Base-by-base conservation (phyloP, 1,284 basidiomycete species). In the Peniophora sp. region DNA sequence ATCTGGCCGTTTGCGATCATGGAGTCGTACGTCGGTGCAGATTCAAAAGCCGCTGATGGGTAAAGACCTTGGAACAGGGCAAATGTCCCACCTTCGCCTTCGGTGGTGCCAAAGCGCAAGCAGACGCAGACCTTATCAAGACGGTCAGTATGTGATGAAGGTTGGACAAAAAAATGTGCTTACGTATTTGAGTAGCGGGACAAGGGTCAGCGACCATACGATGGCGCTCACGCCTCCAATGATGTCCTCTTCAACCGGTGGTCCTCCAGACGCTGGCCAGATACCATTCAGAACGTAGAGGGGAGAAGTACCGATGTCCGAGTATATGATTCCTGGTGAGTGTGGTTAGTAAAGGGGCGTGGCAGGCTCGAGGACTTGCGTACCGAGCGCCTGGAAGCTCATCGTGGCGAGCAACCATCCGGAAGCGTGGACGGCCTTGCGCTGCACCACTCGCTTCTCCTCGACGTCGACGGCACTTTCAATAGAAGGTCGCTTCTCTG, bases 171-270 rank as follows among this genome's bases (percentile, higher is more conserved):
- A 10, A 18, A 41, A 23, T 22, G 12, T 17, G 62, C 79, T 49
- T 52, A 79, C 81, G 58, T 85, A 85, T 82, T 85, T 85, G 37
- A 81, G 35, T 36, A 85, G 60, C 0, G 82, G 81, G n/a, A 85
- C 56, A 24, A 85, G 64, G 0, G 79, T 78, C 41, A 87, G 60
- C 1, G 81, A 63, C 83, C 83, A 85, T 22, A 86, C 58, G 52
- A 85, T 83, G 23, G 80, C 79, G 54, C 73, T 76, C 24, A 82
- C 56, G 3, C 74, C 76, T 1, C 83, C 82, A 51, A 85, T 74
- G 15, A 84, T 63, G 58, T 85, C 82, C 55, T 85, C 82, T 50
- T 67, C 57, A 0, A 73, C 64, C 0, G 83, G 83, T 0, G 68
- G 60, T 15, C 68, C 64, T 0, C 73, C 75, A 14, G 55, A 49